Percentiles rank a stretch among this genome's conserved stretches.
phyloP scores from a whole-genome alignment of 164 flowering plant species.

The Magnolia kwangsiensis region DNA sequence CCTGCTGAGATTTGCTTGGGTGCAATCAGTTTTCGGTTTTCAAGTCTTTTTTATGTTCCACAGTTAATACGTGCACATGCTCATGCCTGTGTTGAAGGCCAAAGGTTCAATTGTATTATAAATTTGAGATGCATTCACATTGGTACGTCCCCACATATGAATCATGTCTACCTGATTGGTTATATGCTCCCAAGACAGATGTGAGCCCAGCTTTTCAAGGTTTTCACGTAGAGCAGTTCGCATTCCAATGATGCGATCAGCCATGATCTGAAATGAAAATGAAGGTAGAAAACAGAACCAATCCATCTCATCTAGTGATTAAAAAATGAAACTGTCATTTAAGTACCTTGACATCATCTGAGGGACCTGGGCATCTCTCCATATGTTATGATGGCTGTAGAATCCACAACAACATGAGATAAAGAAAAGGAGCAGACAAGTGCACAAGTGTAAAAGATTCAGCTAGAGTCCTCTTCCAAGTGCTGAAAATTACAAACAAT shows the following conservation, averaged over 20 bases:
- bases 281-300: background rate
- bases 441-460: too few relatives aligned
- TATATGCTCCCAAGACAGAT: constrained; percentile 89
- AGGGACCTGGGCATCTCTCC: constrained; percentile 96
- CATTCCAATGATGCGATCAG: constrained; percentile 93
- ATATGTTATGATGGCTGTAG: constrained; percentile 88
- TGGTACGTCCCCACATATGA: background rate
- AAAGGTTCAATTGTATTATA: too few relatives aligned
- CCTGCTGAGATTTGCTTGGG: too few relatives aligned
- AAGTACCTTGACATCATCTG: constrained; percentile 74
- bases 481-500: too few relatives aligned
- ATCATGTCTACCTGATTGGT: constrained; percentile 64
- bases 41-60: too few relatives aligned
- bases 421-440: too few relatives aligned
- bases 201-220: constrained; percentile 78
- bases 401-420: too few relatives aligned
- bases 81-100: background rate
- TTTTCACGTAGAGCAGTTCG: constrained; percentile 68
- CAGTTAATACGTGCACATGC: background rate
- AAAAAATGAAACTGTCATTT: background rate
- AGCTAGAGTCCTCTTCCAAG: too few relatives aligned
- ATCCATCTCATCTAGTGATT: background rate
- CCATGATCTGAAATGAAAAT: constrained; percentile 60
- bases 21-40: too few relatives aligned
- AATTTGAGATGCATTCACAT: background rate